Evolutionary conservation across 2,329 filamentous ascomycete genomes (phyloP).

Genomic region (Zymoseptoria crescenta): DNA sequence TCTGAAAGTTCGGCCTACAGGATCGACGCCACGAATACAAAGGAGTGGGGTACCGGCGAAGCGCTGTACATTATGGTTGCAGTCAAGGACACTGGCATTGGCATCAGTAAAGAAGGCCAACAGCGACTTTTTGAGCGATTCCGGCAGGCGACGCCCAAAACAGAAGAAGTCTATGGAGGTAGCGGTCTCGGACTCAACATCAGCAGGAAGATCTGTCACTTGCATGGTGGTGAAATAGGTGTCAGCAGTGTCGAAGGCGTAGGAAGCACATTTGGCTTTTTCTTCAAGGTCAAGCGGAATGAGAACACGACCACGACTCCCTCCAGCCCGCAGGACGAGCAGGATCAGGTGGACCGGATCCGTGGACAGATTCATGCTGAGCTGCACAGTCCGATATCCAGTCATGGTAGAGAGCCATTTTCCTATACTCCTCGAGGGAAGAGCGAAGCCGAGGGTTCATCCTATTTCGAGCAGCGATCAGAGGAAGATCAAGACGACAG

Average conservation of each 20-base stretch:
- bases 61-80: slow-evolving; percentile 38
- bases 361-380: background rate
- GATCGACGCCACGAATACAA: slow-evolving; percentile 34
- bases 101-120: slow-evolving; percentile 33
- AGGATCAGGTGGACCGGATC: background rate
- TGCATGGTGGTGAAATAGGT: slow-evolving; percentile 40
- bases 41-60: slow-evolving; percentile 36
- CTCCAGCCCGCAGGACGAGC: slow-evolving; percentile 3
- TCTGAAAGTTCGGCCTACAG: slow-evolving; percentile 30
- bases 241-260: slow-evolving; percentile 32
- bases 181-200: slow-evolving; percentile 41
- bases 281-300: slow-evolving; percentile 26
- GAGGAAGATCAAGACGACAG: background rate
- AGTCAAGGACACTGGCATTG: slow-evolving; percentile 34
- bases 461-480: background rate
- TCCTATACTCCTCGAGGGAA: background rate
- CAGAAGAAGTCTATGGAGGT: slow-evolving; percentile 35
- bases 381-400: background rate
- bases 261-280: slow-evolving; percentile 39
- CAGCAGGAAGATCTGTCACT: slow-evolving; percentile 37
- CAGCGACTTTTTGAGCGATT: slow-evolving; percentile 38
- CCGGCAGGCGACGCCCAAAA: slow-evolving; percentile 30
- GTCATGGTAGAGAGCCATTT: background rate
- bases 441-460: background rate
- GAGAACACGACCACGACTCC: background rate